A percentile compares a stretch with the other conserved stretches of the same genome.
Conservation (phyloP, 805 yeast species). For the Cyberlindnera nakhonratchasimensis region DNA sequence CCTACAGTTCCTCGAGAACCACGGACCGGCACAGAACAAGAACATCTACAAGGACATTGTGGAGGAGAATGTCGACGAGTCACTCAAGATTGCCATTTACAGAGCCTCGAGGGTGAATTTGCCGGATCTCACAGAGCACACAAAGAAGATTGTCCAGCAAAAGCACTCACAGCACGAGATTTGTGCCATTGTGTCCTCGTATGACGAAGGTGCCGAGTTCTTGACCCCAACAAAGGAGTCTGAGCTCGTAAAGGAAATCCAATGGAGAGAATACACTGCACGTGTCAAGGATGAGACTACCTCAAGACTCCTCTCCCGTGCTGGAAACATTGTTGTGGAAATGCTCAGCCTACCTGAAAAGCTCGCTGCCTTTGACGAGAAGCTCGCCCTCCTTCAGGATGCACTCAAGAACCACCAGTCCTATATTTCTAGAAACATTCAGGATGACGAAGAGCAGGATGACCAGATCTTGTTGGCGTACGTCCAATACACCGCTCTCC, state of each 20-base stretch:
- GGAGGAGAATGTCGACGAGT: constrained; percentile 61
- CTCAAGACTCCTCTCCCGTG: constrained; percentile 52
- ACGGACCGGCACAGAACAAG: constrained; percentile 26
- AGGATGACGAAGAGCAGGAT: constrained; percentile 50
- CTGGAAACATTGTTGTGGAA: constrained; percentile 32
- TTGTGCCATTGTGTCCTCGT: constrained; percentile 36
- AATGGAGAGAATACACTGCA: constrained; percentile 64
- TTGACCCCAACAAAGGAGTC: constrained; percentile 24
- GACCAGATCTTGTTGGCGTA: constrained; percentile 73
- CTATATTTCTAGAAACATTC: constrained; percentile 49
- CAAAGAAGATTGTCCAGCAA: constrained; percentile 42
- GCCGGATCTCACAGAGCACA: constrained; percentile 45
- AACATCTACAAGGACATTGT: constrained; percentile 50
- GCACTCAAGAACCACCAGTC: constrained; percentile 57
- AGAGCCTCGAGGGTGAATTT: constrained; percentile 36
- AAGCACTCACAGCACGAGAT: constrained; percentile 30
- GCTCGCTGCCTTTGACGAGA: constrained; percentile 49
- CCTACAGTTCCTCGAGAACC: constrained; percentile 48
- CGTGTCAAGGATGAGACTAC: constrained; percentile 65
- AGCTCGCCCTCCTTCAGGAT: constrained; percentile 65
- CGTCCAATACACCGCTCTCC: constrained; percentile 62
- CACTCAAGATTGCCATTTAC: constrained; percentile 51
- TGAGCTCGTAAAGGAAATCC: constrained; percentile 42
- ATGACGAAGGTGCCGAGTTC: constrained; percentile 27
- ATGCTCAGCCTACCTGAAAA: constrained; percentile 33